These are phyloP conservation scores for Plasmodium ovale DNA, from an alignment of 169 alveolate genomes.

Conservation along the genomic window DNA sequence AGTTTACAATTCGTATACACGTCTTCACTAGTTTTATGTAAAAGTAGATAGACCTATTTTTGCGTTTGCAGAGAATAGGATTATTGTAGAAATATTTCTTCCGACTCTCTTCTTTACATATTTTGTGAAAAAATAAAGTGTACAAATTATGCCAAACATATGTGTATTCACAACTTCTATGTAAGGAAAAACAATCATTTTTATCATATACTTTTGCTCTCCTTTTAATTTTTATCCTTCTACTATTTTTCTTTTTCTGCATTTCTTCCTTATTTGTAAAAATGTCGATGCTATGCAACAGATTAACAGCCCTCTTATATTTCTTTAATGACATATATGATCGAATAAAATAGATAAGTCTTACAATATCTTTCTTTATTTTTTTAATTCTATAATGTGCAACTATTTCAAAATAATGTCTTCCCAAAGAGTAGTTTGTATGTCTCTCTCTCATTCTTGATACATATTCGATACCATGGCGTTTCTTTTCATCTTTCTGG, in stretches of 20 bases:
- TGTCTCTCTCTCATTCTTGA: slow-evolving; percentile 6
- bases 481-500: neutral
- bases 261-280: neutral
- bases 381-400: slow-evolving; percentile 12
- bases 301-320: slow-evolving; percentile 18
- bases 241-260: neutral
- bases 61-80: neutral
- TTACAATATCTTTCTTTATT: slow-evolving; percentile 30
- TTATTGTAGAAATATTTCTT: slow-evolving; percentile 6
- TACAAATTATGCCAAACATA: neutral
- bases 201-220: neutral
- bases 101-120: neutral
- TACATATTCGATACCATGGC: neutral
- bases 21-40: neutral
- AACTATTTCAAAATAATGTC: slow-evolving; percentile 1
- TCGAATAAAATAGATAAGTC: slow-evolving; percentile 22
- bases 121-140: slow-evolving; percentile 1
- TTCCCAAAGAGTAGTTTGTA: slow-evolving; percentile 31
- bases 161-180: neutral
- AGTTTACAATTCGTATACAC: slow-evolving; percentile 6
- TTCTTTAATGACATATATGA: slow-evolving; percentile 19
- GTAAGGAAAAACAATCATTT: neutral
- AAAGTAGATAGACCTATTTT: slow-evolving; percentile 2
- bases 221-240: neutral
- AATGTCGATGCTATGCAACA: neutral